Evolutionary conservation across 805 yeast genomes (phyloP).

Genomic region (Groenewaldozyma tartarivorans): DNA sequence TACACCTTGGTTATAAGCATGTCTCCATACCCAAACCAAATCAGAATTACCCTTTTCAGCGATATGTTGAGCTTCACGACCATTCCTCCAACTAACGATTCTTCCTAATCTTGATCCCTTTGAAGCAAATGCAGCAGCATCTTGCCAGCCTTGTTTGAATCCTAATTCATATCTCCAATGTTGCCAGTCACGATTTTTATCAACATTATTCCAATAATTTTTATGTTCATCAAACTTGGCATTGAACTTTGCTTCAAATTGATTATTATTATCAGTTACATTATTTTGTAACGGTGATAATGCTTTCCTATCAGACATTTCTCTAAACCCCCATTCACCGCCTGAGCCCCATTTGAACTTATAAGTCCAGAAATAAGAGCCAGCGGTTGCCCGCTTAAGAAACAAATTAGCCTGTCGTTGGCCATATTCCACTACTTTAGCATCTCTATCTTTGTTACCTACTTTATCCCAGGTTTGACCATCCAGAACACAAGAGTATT

Average conservation of each 20-base stretch:
- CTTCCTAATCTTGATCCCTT: constrained; percentile 71
- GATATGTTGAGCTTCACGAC: constrained; percentile 57
- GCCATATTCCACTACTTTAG: constrained; percentile 55
- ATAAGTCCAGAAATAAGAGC: constrained; percentile 84
- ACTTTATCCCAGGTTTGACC: constrained; percentile 59
- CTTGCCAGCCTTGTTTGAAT: constrained; percentile 65
- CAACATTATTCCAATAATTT: constrained; percentile 58
- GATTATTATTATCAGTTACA: constrained; percentile 11
- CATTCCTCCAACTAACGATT: constrained; percentile 52
- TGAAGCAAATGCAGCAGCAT: constrained; percentile 56
- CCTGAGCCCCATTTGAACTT: constrained; percentile 84
- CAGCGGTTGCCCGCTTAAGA: constrained; percentile 48
- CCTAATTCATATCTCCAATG: constrained; percentile 79
- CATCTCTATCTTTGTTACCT: constrained; percentile 37
- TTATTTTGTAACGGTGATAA: constrained; percentile 29
- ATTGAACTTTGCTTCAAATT: constrained; percentile 32
- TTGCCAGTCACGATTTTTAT: constrained; percentile 55
- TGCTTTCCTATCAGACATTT: constrained; percentile 60
- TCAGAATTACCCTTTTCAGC: constrained; percentile 25
- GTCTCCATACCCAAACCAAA: constrained; percentile 81
- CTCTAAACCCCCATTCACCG: constrained; percentile 92
- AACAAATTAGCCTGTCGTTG: constrained; percentile 41
- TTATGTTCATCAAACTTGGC: constrained; percentile 39
- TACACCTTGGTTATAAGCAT: constrained; percentile 65
- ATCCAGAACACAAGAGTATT: constrained; percentile 81